These are phyloP conservation scores for Bruguiera sexangula DNA, from an alignment of 345 rosid genomes.

Conservation along the genomic window DNA sequence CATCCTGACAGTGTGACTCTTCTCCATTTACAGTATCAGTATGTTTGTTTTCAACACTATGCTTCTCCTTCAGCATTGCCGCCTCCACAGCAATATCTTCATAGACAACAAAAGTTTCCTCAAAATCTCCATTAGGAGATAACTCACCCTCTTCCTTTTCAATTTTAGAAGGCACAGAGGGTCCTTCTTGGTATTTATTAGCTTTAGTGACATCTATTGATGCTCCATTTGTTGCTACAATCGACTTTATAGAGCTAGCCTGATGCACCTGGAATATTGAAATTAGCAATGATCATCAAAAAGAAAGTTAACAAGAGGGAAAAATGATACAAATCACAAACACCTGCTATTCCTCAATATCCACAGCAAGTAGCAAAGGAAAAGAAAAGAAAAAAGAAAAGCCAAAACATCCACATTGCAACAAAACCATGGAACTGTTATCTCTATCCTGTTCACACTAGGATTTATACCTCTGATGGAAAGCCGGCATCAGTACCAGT, in stretches of 20 bases:
- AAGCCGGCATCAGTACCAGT: constrained; percentile 37
- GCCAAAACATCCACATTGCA: not conserved
- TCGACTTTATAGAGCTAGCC: constrained; percentile 43
- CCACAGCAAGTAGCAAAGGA: not conserved
- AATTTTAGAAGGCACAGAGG: constrained; percentile 52
- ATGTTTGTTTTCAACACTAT: constrained; percentile 30
- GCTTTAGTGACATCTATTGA: constrained; percentile 34
- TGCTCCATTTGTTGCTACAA: constrained; percentile 16
- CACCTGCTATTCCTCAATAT: not conserved
- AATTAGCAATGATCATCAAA: not conserved
- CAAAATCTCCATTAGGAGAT: constrained; percentile 77
- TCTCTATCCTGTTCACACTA: not conserved
- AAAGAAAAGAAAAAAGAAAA: not conserved
- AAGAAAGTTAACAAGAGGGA: not conserved
- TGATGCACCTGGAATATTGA: constrained; percentile 23
- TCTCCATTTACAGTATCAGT: constrained; percentile 40
- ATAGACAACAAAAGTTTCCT: constrained; percentile 62
- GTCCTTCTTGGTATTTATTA: constrained; percentile 36
- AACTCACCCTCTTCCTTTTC: constrained; percentile 99
- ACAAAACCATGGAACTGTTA: not conserved
- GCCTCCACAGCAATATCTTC: constrained; percentile 44
- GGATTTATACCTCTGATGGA: constrained; percentile 48
- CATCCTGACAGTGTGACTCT: constrained; percentile 36
- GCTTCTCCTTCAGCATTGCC: constrained; percentile 41
- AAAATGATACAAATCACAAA: not conserved